These are phyloP conservation scores for Nicotiana tomentosiformis DNA, from an alignment of 257 asterid genomes.

Conservation along the genomic window DNA sequence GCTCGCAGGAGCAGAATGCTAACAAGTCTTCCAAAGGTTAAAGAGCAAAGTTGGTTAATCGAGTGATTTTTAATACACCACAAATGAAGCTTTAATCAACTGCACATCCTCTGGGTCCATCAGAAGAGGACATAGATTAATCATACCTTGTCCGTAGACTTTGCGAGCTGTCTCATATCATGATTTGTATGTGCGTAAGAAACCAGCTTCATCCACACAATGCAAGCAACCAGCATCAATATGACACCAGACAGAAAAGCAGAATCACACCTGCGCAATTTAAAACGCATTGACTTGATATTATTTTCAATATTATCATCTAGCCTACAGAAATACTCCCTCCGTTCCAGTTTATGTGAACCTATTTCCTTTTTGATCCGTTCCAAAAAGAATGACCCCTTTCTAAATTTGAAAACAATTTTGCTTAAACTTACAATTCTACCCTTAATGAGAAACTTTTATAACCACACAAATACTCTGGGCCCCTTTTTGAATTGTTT, in stretches of 20 bases:
- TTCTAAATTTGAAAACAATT: too few species aligned
- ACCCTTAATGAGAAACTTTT: too few species aligned
- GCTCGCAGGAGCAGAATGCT: too few species aligned
- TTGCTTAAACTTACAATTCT: too few species aligned
- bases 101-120: not conserved
- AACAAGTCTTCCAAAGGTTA: too few species aligned
- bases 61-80: not conserved
- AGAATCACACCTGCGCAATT: constrained; percentile 78
- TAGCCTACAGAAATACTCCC: not conserved
- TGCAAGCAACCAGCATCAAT: constrained; percentile 73
- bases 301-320: not conserved
- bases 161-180: constrained; percentile 73
- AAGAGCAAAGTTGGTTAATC: not conserved
- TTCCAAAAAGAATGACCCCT: too few species aligned
- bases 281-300: constrained; percentile 1
- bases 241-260: constrained; percentile 86
- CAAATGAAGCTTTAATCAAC: not conserved
- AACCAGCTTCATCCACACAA: constrained; percentile 89
- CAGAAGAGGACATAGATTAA: not conserved
- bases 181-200: constrained; percentile 91
- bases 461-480: too few species aligned
- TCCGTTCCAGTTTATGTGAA: too few species aligned
- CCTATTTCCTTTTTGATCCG: too few species aligned
- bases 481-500: too few species aligned
- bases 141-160: constrained; percentile 72